Conservation (phyloP, 768 basidiomycete genomes). For the Fistulinella prunicolor region DNA sequence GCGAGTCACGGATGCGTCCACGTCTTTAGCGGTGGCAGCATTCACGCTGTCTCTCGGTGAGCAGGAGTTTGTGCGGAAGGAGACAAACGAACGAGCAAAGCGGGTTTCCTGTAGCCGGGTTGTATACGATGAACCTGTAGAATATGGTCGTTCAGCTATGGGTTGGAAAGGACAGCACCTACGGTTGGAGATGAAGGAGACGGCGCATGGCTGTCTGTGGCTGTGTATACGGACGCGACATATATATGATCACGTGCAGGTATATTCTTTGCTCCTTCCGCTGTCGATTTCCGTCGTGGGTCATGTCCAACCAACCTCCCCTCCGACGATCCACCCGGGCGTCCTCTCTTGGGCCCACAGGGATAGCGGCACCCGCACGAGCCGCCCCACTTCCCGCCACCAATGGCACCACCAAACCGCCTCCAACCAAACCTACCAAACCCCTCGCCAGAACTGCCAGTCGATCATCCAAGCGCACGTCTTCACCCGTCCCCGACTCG, state of each 20-base stretch:
- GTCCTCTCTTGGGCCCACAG: slow-evolving; percentile 42
- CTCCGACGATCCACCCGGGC: slow-evolving; percentile 55
- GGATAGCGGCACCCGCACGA: slow-evolving; percentile 18
- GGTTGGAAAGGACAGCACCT: no score
- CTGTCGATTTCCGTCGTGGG: background rate
- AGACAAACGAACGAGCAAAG: slow-evolving; percentile 43
- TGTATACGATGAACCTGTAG: slow-evolving; percentile 50
- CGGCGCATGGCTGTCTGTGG: no score
- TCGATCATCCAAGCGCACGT: slow-evolving; percentile 45
- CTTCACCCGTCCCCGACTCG: slow-evolving; percentile 46
- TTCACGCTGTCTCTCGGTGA: slow-evolving; percentile 43
- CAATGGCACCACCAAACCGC: slow-evolving; percentile 33
- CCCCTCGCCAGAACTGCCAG: slow-evolving; percentile 20
- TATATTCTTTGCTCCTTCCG: no score
- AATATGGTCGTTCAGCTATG: no score
- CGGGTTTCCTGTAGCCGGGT: slow-evolving; percentile 65
- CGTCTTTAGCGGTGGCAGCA: slow-evolving; percentile 50
- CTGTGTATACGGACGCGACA: slow-evolving; percentile 21
- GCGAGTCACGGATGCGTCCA: slow-evolving; percentile 46
- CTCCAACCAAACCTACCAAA: no score
- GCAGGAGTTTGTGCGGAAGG: background rate
- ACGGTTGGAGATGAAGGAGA: no score
- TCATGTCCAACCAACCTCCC: slow-evolving; percentile 33
- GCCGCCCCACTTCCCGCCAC: slow-evolving; percentile 31
- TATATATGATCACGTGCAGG: slow-evolving; percentile 27